Conservation (phyloP, 2,329 filamentous ascomycete species). For the Fusarium tupiense region DNA sequence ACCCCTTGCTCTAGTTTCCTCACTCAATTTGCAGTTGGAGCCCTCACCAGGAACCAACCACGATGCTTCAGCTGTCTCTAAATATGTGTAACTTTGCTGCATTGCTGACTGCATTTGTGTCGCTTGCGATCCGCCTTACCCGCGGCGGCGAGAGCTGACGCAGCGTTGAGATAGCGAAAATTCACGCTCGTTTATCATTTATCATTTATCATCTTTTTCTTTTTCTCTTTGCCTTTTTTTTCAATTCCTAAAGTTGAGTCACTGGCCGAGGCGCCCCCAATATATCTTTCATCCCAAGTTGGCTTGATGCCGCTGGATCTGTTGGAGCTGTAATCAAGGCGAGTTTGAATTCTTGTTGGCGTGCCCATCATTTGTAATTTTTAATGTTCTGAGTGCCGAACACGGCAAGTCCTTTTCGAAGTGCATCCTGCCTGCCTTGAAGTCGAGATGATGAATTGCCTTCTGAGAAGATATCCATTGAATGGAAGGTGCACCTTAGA, state of each 20-base stretch:
- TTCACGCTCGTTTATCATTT: neutral
- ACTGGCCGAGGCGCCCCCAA: neutral
- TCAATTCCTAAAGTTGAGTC: neutral
- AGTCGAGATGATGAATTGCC: neutral
- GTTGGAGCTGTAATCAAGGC: neutral
- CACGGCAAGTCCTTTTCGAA: neutral
- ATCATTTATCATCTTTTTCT: neutral
- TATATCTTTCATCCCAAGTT: neutral
- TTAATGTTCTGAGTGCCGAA: neutral
- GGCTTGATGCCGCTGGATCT: neutral
- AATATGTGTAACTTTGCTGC: neutral
- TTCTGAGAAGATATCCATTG: neutral
- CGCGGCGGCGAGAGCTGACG: neutral
- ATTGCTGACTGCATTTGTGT: neutral
- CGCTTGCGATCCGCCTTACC: neutral
- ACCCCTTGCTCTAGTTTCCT: neutral
- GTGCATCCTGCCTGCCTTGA: neutral
- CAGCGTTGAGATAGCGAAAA: neutral
- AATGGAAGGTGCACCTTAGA: conserved; percentile 2
- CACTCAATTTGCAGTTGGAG: neutral
- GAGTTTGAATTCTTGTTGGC: too few species aligned
- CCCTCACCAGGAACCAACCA: neutral
- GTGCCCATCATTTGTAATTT: neutral
- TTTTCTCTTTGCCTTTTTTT: neutral
- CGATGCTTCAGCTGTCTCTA: neutral